Base-by-base conservation (phyloP, 768 basidiomycete genomes). In the Lentinula boryana region DNA sequence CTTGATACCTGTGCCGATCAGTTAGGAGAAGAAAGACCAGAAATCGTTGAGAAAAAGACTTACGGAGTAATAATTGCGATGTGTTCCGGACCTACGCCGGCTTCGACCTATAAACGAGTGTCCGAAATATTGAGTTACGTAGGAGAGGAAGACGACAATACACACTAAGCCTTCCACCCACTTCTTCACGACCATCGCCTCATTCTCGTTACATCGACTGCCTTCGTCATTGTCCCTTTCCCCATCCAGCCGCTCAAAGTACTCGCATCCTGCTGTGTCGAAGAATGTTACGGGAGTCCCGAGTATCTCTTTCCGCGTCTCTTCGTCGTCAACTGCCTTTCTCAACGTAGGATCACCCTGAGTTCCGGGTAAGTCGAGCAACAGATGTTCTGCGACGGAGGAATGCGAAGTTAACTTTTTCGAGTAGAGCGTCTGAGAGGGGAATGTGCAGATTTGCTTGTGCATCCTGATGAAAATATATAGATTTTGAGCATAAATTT, bases 231-330 rank as follows among this genome's bases (percentile, higher is more conserved):
- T 78, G 67, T 93, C 91, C 15, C 80, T 78, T 60, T 88, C 87
- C 0, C 82, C 87, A 35, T 92, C 89, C 0, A 85, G 69, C 15
- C 92, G 77, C 69, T 98, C 97, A 67, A 87, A 97, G 68, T 92
- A 96, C 70, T 97, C 94, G 66, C 92, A 95, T 0, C 95, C 94
- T 3, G 91, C 85, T 0, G 95, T 99, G 69, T 99, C 97, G 66
- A 92, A 93, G 71, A 98, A 99, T 2, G 95, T 85, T 2, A 98
- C 83, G 0, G 93, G 91, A 0, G 82, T 89, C 3, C 78, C 82
- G 5, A 98, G 75, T 3, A 84, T 71, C 59, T 96, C 96, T 62
- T 82, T 84, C 49, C 81, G 76, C 40, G 90, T 86, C 15, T 89
- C 92, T 43, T 88, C 87, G 1, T 77, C 77, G 27, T 72, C 75